Percentiles rank a stretch among this genome's conserved stretches.
phyloP scores from a whole-genome alignment of 2,329 filamentous ascomycete species.

The Pseudonectria foliicola region DNA sequence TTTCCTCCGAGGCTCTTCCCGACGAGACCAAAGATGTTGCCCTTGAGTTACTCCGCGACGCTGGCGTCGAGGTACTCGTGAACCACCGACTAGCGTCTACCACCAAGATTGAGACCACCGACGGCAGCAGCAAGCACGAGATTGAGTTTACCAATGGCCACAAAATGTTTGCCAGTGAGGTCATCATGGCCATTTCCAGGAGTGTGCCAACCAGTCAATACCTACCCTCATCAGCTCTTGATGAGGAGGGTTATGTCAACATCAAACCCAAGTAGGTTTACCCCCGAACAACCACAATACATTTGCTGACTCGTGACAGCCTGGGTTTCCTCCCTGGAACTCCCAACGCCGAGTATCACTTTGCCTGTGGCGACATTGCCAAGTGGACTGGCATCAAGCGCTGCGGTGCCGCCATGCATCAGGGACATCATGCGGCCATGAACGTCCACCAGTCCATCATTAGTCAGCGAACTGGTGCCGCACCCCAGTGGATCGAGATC shows the following conservation, averaged over 20 bases:
- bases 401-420: conserved; percentile 68
- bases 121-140: conserved; percentile 35
- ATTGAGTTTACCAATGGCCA: conserved; percentile 55
- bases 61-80: conserved; percentile 59
- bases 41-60: conserved; percentile 50
- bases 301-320: conserved; percentile 24
- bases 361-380: conserved; percentile 62
- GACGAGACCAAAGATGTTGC: conserved; percentile 60
- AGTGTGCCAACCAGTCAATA: conserved; percentile 56
- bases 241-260: conserved; percentile 58
- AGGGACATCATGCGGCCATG: conserved; percentile 57
- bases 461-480: conserved; percentile 28
- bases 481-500: conserved; percentile 42
- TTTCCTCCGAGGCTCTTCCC: conserved; percentile 67
- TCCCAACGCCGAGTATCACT: conserved; percentile 55
- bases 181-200: conserved; percentile 63
- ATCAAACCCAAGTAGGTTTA: conserved; percentile 45
- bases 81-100: conserved; percentile 48
- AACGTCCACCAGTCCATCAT: conserved; percentile 62
- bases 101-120: conserved; percentile 36
- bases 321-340: conserved; percentile 47
- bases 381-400: conserved; percentile 75
- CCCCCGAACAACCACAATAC: background rate
- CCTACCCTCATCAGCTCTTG: conserved; percentile 51
- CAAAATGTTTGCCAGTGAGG: conserved; percentile 52